A percentile compares a stretch with the other conserved stretches of the same genome.
phyloP scores from a whole-genome alignment of 805 yeast species.

The Yamadazyma tumulicola region DNA sequence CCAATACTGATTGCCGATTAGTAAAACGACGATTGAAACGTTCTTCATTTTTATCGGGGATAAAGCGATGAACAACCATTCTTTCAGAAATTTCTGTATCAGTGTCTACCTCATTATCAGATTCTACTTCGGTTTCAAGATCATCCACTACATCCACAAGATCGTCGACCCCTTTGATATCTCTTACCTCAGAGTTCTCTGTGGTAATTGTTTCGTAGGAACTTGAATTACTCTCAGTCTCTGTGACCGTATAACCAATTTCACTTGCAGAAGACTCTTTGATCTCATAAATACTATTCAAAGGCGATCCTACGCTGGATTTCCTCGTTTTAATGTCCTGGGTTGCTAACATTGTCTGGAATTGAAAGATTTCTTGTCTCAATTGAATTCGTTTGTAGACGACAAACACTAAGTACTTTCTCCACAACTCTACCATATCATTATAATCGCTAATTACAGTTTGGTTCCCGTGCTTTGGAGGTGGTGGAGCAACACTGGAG shows the following conservation, averaged over 20 bases:
- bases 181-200: background rate
- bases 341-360: conserved; percentile 21
- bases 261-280: conserved; percentile 3
- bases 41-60: conserved; percentile 14
- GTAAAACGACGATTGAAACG: conserved; percentile 23
- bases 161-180: conserved; percentile 1
- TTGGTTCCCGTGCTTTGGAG: conserved; percentile 23
- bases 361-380: conserved; percentile 37
- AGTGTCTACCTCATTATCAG: background rate
- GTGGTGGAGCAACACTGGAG: conserved; percentile 20
- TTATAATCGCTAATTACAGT: conserved; percentile 9
- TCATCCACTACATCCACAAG: background rate
- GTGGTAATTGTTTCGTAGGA: conserved; percentile 4
- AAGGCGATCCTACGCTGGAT: conserved; percentile 5
- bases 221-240: conserved; percentile 5
- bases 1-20: conserved; percentile 40
- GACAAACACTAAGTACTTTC: conserved; percentile 30
- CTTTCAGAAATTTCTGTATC: background rate
- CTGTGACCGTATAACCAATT: conserved; percentile 10
- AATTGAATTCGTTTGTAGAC: conserved; percentile 35
- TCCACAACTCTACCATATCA: conserved; percentile 25
- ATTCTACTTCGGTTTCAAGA: background rate
- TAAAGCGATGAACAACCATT: conserved; percentile 3
- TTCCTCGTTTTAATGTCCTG: conserved; percentile 10
- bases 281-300: conserved; percentile 8